These are phyloP conservation scores for Xylaria sp. DNA, from an alignment of 2,329 filamentous ascomycete species.

Conservation along the genomic window DNA sequence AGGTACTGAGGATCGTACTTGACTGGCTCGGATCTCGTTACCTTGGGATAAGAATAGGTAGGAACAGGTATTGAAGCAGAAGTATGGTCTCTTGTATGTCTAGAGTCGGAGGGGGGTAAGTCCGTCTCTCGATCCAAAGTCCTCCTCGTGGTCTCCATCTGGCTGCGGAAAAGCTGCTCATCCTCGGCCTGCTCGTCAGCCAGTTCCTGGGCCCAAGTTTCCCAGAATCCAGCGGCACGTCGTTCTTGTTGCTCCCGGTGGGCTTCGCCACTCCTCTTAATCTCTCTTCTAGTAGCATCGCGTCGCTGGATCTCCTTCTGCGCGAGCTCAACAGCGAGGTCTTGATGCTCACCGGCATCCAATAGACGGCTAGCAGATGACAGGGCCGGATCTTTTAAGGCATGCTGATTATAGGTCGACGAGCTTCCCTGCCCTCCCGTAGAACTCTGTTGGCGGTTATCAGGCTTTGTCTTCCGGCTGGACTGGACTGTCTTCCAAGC, in stretches of 20 bases:
- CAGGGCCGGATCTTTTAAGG: conserved; percentile 70
- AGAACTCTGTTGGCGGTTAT: conserved; percentile 36
- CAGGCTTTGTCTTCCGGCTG: conserved; percentile 49
- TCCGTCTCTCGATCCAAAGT: conserved; percentile 54
- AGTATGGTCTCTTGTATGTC: conserved; percentile 8
- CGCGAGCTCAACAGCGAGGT: conserved; percentile 81
- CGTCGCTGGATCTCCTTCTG: conserved; percentile 76
- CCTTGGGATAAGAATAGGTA: conserved; percentile 67
- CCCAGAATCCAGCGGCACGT: conserved; percentile 59
- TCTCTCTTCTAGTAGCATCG: conserved; percentile 69
- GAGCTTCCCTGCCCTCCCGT: conserved; percentile 40
- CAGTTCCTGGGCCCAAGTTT: conserved; percentile 55
- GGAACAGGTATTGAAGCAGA: conserved; percentile 21
- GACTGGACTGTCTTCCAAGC: conserved; percentile 70
- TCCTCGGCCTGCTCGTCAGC: conserved; percentile 49
- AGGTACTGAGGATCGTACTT: conserved; percentile 54
- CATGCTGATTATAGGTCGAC: conserved; percentile 59
- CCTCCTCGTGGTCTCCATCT: conserved; percentile 65
- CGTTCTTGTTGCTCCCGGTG: conserved; percentile 68
- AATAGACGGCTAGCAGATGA: conserved; percentile 66
- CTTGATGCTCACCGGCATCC: conserved; percentile 76
- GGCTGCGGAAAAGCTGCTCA: conserved; percentile 59
- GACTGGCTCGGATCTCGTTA: conserved; percentile 63
- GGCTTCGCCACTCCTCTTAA: conserved; percentile 66
- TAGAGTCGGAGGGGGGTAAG: conserved; percentile 44